Percentiles rank a stretch among this genome's conserved stretches.
These are phyloP conservation scores for Nitzschia inconspicua DNA, from an alignment of 108 stramenopile genomes.

Conservation along the genomic window DNA sequence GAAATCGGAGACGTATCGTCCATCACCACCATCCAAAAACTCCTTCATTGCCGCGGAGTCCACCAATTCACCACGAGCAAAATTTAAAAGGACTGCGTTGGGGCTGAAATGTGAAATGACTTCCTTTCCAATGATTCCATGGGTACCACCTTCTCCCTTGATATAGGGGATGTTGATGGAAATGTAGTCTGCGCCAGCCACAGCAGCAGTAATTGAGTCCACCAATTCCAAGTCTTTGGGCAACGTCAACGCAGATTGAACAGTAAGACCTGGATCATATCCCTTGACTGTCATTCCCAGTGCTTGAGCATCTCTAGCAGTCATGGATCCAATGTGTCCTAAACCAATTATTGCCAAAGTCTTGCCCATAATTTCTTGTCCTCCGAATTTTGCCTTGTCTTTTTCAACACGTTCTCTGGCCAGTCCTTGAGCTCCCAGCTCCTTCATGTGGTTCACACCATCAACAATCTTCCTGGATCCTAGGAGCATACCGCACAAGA, in stretches of 20 bases:
- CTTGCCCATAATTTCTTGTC: slow-evolving; percentile 89
- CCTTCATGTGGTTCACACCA: slow-evolving; percentile 86
- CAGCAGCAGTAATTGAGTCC: slow-evolving; percentile 72
- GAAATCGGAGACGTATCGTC: slow-evolving; percentile 84
- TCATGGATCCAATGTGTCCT: slow-evolving; percentile 91
- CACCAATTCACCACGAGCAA: slow-evolving; percentile 94
- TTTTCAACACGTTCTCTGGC: slow-evolving; percentile 88
- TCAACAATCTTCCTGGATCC: slow-evolving; percentile 79
- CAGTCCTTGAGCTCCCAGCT: slow-evolving; percentile 75
- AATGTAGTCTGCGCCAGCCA: slow-evolving; percentile 86
- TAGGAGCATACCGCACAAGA: slow-evolving; percentile 84
- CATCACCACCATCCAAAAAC: slow-evolving; percentile 76
- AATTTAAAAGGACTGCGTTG: slow-evolving; percentile 87
- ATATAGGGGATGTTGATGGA: slow-evolving; percentile 94
- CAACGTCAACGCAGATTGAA: slow-evolving; percentile 80
- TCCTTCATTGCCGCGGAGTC: slow-evolving; percentile 87
- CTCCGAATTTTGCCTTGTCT: slow-evolving; percentile 93
- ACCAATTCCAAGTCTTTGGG: slow-evolving; percentile 62
- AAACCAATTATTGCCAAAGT: slow-evolving; percentile 93
- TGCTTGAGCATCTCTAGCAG: slow-evolving; percentile 81
- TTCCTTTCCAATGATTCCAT: slow-evolving; percentile 82
- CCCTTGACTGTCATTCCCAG: slow-evolving; percentile 90
- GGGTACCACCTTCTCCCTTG: slow-evolving; percentile 87
- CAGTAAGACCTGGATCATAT: slow-evolving; percentile 92
- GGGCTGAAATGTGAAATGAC: slow-evolving; percentile 75